These are phyloP conservation scores for Chrysoporthe cubensis DNA, from an alignment of 2,329 filamentous ascomycete species.

Conservation along the genomic window DNA sequence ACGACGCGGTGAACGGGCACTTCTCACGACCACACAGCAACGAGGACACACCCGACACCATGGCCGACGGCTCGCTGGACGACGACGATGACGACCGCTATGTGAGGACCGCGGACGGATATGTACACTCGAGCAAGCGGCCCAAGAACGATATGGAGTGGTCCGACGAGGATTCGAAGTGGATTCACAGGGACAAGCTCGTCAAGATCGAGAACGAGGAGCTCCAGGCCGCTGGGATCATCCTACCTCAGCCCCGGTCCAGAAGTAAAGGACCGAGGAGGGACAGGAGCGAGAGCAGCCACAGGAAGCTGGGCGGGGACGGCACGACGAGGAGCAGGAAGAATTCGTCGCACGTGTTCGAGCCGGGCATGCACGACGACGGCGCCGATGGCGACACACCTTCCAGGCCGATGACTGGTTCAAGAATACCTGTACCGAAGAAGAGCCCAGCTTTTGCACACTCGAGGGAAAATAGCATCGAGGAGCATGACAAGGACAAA, in stretches of 20 bases:
- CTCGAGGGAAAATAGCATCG: conserved; percentile 57
- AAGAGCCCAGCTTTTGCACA: conserved; percentile 77
- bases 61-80: conserved; percentile 44
- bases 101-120: conserved; percentile 14
- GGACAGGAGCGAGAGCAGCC: conserved; percentile 47
- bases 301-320: conserved; percentile 39
- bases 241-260: conserved; percentile 58
- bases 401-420: conserved; percentile 64
- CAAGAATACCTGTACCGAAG: conserved; percentile 86
- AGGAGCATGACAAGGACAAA: conserved; percentile 63
- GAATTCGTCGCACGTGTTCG: conserved; percentile 46
- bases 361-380: conserved; percentile 48
- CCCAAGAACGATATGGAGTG: conserved; percentile 37
- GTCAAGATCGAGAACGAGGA: conserved; percentile 81
- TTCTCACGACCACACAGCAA: conserved; percentile 30
- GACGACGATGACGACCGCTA: conserved; percentile 34
- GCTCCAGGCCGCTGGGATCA: conserved; percentile 76
- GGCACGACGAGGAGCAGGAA: conserved; percentile 45
- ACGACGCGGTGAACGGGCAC: conserved; percentile 14
- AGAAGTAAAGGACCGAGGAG: conserved; percentile 50
- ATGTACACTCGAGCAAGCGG: conserved; percentile 31
- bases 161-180: conserved; percentile 68
- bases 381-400: conserved; percentile 60
- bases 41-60: conserved; percentile 48
- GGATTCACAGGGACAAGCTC: conserved; percentile 86